phyloP scores from a whole-genome alignment of 345 rosid species.

The Geranium rotundifolium region DNA sequence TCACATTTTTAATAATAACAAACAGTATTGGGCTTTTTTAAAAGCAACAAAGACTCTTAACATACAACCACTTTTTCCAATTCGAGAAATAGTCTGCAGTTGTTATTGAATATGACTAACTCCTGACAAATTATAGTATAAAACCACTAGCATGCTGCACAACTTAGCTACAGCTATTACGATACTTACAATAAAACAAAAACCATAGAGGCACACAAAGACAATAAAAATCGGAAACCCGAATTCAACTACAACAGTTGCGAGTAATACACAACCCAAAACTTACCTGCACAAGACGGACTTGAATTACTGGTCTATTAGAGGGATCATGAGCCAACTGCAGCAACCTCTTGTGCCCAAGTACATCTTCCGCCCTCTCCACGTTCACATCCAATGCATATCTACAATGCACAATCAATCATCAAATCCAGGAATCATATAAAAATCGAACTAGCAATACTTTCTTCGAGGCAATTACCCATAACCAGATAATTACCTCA shows the following conservation, averaged over 20 bases:
- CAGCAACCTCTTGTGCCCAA: constrained; percentile 60
- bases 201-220: neutral
- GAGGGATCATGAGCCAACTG: constrained; percentile 48
- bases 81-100: too few relatives aligned
- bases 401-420: constrained; percentile 22
- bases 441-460: neutral
- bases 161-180: neutral
- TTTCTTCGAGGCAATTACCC: too few relatives aligned
- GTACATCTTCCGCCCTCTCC: constrained; percentile 92
- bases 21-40: too few relatives aligned
- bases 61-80: too few relatives aligned
- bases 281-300: constrained; percentile 63
- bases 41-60: too few relatives aligned
- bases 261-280: neutral
- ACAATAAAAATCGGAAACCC: neutral
- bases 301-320: constrained; percentile 44
- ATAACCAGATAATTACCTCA: neutral
- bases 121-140: too few relatives aligned
- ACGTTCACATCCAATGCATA: constrained; percentile 95
- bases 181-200: neutral
- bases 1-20: too few relatives aligned
- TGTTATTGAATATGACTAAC: neutral
- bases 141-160: too few relatives aligned
- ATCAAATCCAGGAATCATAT: neutral
- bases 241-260: neutral